Conservation (phyloP, 1,284 basidiomycete species). For the Fomitiporia mediterranea region DNA sequence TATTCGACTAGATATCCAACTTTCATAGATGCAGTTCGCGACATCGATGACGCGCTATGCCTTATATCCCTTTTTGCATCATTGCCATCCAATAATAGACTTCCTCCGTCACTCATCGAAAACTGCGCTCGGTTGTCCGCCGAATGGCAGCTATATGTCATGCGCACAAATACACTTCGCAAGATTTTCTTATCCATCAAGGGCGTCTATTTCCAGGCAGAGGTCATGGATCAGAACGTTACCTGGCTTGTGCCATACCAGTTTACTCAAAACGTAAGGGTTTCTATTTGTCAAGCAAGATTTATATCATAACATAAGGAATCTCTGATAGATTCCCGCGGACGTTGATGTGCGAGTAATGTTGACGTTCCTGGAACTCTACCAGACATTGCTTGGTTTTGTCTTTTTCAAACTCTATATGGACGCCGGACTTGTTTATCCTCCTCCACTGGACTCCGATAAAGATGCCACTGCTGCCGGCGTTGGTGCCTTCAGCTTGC, state of each 20-base stretch:
- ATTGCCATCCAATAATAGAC: slow-evolving; percentile 77
- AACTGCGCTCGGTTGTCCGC: slow-evolving; percentile 88
- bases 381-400: slow-evolving; percentile 95
- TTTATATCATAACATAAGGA: no score
- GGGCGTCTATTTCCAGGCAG: slow-evolving; percentile 97
- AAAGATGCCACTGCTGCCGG: slow-evolving; percentile 90
- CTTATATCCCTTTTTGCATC: slow-evolving; percentile 92
- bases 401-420: slow-evolving; percentile 97
- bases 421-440: slow-evolving; percentile 92
- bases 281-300: neutral
- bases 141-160: slow-evolving; percentile 95
- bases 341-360: slow-evolving; percentile 99
- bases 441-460: slow-evolving; percentile 81
- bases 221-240: slow-evolving; percentile 87
- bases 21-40: slow-evolving; percentile 92
- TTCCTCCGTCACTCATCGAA: slow-evolving; percentile 82
- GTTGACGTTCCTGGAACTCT: slow-evolving; percentile 97
- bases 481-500: slow-evolving; percentile 85
- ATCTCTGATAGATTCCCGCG: slow-evolving; percentile 67
- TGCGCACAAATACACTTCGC: slow-evolving; percentile 81
- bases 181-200: slow-evolving; percentile 98
- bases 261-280: slow-evolving; percentile 88
- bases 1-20: slow-evolving; percentile 78
- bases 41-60: slow-evolving; percentile 96
- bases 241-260: slow-evolving; percentile 99